Percentiles rank a stretch among this genome's conserved stretches.
Evolutionary conservation across 805 yeast genomes (phyloP).

Genomic region (Phaffomyces opuntiae): DNA sequence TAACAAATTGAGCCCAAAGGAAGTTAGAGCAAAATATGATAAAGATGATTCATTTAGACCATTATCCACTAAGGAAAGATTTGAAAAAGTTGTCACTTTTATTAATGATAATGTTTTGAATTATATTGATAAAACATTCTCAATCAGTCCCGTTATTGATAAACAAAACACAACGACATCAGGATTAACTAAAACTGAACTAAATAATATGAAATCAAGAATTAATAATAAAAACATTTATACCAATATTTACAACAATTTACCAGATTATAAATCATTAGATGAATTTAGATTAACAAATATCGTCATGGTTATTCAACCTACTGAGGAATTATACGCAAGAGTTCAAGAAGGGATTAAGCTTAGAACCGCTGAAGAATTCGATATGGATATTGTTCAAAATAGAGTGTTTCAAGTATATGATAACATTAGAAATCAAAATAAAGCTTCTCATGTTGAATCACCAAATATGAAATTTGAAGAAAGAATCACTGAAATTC

Average conservation of each 20-base stretch:
- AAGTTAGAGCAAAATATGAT: slow-evolving; percentile 13
- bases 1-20: slow-evolving; percentile 12
- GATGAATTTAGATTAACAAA: slow-evolving; percentile 29
- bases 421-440: slow-evolving; percentile 12
- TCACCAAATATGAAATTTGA: slow-evolving; percentile 6
- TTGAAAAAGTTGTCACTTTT: slow-evolving; percentile 7
- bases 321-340: slow-evolving; percentile 27
- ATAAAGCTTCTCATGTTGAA: neutral
- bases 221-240: slow-evolving; percentile 12
- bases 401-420: slow-evolving; percentile 29
- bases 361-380: slow-evolving; percentile 30
- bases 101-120: slow-evolving; percentile 3
- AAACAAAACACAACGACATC: neutral
- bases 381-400: slow-evolving; percentile 47
- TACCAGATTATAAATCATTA: slow-evolving; percentile 29
- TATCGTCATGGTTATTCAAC: slow-evolving; percentile 56
- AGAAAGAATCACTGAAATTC: slow-evolving; percentile 9
- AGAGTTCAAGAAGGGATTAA: slow-evolving; percentile 17
- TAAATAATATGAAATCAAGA: neutral
- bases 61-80: slow-evolving; percentile 17
- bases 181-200: neutral
- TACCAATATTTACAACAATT: slow-evolving; percentile 28
- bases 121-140: neutral
- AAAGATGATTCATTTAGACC: slow-evolving; percentile 19
- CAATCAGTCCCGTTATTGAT: neutral